Evolutionary conservation across 2,329 filamentous ascomycete species (phyloP), one percentile per base, ranked within the genome.

Genomic region (Alternaria gaisen): DNA sequence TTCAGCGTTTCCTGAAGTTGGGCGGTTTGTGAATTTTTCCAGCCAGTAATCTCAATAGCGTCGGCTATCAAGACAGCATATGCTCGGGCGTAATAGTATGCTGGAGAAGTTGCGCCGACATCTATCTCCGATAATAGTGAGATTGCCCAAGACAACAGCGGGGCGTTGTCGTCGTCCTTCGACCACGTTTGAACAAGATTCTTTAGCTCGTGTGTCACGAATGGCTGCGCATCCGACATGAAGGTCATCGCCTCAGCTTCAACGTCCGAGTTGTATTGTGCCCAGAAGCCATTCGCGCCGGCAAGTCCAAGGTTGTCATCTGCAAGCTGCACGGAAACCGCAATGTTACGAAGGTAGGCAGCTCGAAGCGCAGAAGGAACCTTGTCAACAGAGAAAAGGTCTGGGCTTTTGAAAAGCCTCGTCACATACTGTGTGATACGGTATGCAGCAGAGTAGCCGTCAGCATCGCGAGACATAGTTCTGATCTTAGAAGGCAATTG

Each of bases 381-480:
- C 60, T n/a, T 78, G 71, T 56, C 79, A 69, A 51, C 76, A 64
- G 42, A 77, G 74, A 43, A 75, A 48, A 40, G 76, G 66, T 80
- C 75, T 3, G 77, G 77, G 2, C 75, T 76, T 18, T 80, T 79
- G 32, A 93, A 73, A 0, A 95, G 74, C 50, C 84, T 84, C 6
- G 84, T 82, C 0, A 88, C 85, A 74, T 93, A 97, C 50, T 90
- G 83, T 1, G 90, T 88, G 81, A 96, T 91, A 56, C 94, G 86
- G 14, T 92, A 86, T 1, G 92, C 88, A 55, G 91, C 83, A 2
- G 92, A 92, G 32, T 89, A 87, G 0, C 91, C 91, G 65, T 87
- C 86, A 4, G 85, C 81, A 73, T 97, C 93, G 43, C 90, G 83
- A 32, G 80, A 73, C 16, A 85, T 78, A 44, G 69, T 71, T 58